Evolutionary conservation across 768 basidiomycete genomes (phyloP).

Genomic region (Tulasnella sp.): DNA sequence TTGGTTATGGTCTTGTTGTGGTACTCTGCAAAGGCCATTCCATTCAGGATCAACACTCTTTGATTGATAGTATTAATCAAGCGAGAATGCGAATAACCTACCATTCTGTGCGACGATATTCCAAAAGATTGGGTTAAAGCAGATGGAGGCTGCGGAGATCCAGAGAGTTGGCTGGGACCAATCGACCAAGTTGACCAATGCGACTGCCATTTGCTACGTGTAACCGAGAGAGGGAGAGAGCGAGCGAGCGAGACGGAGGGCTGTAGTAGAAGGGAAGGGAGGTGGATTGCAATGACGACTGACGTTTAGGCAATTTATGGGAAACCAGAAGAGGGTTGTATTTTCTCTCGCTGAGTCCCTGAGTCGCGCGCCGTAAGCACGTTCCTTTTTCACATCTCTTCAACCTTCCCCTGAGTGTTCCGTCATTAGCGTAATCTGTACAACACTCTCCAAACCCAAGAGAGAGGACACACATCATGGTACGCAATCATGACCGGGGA

Average conservation of each 20-base stretch:
- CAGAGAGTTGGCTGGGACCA: conserved; percentile 51
- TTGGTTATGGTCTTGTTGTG: conserved; percentile 80
- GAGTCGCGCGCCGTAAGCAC: neutral
- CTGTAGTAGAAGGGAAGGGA: too few relatives aligned
- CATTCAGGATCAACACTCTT: too few relatives aligned
- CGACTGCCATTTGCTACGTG: neutral
- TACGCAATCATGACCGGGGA: neutral
- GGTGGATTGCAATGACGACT: neutral
- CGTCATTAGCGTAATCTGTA: neutral
- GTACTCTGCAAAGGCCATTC: conserved; percentile 42
- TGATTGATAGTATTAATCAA: too few relatives aligned
- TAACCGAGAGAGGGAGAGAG: neutral
- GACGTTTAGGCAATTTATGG: neutral
- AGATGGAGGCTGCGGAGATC: conserved; percentile 53
- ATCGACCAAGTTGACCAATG: conserved; percentile 34
- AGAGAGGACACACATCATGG: neutral
- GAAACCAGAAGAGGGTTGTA: neutral
- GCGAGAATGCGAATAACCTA: conserved; percentile 22
- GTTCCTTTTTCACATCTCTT: neutral
- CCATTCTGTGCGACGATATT: conserved; percentile 91
- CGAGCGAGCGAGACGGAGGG: neutral
- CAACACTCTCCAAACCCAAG: neutral
- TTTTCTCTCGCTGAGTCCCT: too few relatives aligned
- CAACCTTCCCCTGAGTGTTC: neutral
- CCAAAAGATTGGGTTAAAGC: conserved; percentile 93